Evolutionary conservation across 2,329 filamentous ascomycete genomes (phyloP), one percentile per base, ranked within the genome.

Genomic region (Claviceps africana): DNA sequence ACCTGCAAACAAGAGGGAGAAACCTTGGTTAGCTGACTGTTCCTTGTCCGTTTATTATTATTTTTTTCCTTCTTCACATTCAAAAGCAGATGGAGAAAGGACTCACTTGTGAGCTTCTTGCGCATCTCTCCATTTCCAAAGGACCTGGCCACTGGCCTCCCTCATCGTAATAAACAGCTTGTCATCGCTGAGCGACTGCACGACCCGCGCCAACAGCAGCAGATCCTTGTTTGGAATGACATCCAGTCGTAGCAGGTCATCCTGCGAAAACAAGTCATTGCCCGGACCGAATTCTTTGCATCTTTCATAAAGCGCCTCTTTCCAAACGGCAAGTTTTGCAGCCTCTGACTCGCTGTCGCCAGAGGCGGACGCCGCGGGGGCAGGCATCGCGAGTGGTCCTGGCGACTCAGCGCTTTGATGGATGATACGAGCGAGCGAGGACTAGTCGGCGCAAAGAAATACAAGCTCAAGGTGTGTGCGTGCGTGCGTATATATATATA

Each of bases 51-150:
- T 25, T 7, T 17, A 15, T 2, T 15, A 15, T 25, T 33, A 10
- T 13, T 17, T 28, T 19, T 46, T 19, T 11, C 11, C 17, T 25
- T 25, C 25, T 25, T 30, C n/a, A 25, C n/a, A 28, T 28, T 21
- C 19, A 19, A 19, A 9, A 21, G 30, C 5, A 28, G 9, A 21
- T 3, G 10, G 2, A 6, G 44, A 2, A 4, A 17, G 30, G 9
- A 64, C 69, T 54, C 67, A 83, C 79, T 82, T 83, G 58, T 75
- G 73, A 2, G 81, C 81, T 59, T 84, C 81, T 46, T 78, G 76
- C 43, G 70, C 68, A 48, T 75, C 73, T 42, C 81, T 74, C 66
- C 78, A 74, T 59, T 75, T 74, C 79, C 80, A 85, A 33, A 67
- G 54, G 48, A 70, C 65, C 56, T 69, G 64, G 46, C 67, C 67